phyloP scores from a whole-genome alignment of 1,284 basidiomycete species.

The Fomitopsis betulina region DNA sequence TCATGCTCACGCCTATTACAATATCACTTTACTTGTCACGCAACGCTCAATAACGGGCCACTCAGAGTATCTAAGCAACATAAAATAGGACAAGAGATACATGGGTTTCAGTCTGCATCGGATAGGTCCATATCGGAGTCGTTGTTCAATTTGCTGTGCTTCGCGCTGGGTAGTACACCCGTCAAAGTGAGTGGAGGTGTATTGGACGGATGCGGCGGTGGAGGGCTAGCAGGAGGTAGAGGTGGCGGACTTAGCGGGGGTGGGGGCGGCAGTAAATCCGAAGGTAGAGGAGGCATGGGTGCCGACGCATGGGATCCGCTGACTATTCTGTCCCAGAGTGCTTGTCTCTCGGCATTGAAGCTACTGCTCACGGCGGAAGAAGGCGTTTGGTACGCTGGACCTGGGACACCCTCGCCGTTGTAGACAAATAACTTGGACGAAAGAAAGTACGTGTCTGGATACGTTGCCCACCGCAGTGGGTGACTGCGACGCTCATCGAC shows the following conservation, averaged over 20 bases:
- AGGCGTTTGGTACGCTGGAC: background rate
- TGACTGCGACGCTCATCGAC: background rate
- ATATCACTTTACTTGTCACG: background rate
- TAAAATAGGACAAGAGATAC: background rate
- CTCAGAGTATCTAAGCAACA: background rate
- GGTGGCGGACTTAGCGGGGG: conserved; percentile 7
- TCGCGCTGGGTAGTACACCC: background rate
- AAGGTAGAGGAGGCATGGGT: conserved; percentile 15
- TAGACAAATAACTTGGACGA: conserved; percentile 53
- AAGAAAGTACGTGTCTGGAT: conserved; percentile 56
- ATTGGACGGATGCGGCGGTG: conserved; percentile 13
- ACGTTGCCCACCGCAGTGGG: conserved; percentile 54
- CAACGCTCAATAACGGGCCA: no score
- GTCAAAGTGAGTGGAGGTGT: conserved; percentile 8
- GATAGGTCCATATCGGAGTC: conserved; percentile 30
- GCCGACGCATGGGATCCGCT: conserved; percentile 18
- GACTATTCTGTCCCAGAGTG: conserved; percentile 36
- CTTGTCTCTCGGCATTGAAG: conserved; percentile 33
- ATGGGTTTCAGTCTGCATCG: conserved; percentile 13
- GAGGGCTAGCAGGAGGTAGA: conserved; percentile 15
- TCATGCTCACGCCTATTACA: background rate
- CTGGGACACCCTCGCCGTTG: conserved; percentile 35
- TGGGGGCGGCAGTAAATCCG: background rate
- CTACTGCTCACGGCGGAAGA: conserved; percentile 25
- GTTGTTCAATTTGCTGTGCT: conserved; percentile 3